Evolutionary conservation across 1,139 yeast genomes (phyloP).

Genomic region (Lodderomyces parapsilosis): DNA sequence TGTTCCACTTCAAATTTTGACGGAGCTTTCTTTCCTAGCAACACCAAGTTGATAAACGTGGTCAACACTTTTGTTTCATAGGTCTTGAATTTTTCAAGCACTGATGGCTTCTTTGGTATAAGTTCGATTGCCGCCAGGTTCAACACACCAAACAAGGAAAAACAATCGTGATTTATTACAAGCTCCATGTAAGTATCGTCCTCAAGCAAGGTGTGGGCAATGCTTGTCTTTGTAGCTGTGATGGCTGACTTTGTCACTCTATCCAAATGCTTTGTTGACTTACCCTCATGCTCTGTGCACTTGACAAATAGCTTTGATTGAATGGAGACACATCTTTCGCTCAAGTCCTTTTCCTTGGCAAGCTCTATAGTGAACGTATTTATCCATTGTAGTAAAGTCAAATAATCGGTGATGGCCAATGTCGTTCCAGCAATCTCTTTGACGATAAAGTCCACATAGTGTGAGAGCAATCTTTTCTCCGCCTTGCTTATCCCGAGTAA

Average conservation of each 20-base stretch:
- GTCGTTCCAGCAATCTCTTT: slow-evolving; percentile 31
- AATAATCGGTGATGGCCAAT: slow-evolving; percentile 53
- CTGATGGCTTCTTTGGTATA: slow-evolving; percentile 40
- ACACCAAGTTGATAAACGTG: slow-evolving; percentile 30
- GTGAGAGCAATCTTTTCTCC: slow-evolving; percentile 30
- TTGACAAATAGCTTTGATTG: slow-evolving; percentile 24
- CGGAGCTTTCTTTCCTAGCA: slow-evolving; percentile 47
- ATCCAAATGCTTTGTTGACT: slow-evolving; percentile 33
- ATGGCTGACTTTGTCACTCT: slow-evolving; percentile 49
- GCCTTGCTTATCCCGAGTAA: slow-evolving; percentile 32
- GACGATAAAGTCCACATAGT: slow-evolving; percentile 37
- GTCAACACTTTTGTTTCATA: slow-evolving; percentile 20
- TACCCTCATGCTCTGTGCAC: slow-evolving; percentile 16
- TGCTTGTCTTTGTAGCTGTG: slow-evolving; percentile 32
- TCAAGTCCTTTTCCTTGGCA: slow-evolving; percentile 14
- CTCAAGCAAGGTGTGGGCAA: slow-evolving; percentile 16
- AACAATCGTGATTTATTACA: slow-evolving; percentile 11
- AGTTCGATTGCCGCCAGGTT: slow-evolving; percentile 37
- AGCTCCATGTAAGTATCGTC: slow-evolving; percentile 13
- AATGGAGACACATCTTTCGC: slow-evolving; percentile 17
- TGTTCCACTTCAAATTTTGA: slow-evolving; percentile 19
- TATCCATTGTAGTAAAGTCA: slow-evolving; percentile 60
- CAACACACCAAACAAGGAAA: slow-evolving; percentile 39
- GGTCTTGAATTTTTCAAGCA: slow-evolving; percentile 23
- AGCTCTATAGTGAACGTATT: slow-evolving; percentile 29